phyloP scores from a whole-genome alignment of 306 rosid species.

The Dryas drummondii region DNA sequence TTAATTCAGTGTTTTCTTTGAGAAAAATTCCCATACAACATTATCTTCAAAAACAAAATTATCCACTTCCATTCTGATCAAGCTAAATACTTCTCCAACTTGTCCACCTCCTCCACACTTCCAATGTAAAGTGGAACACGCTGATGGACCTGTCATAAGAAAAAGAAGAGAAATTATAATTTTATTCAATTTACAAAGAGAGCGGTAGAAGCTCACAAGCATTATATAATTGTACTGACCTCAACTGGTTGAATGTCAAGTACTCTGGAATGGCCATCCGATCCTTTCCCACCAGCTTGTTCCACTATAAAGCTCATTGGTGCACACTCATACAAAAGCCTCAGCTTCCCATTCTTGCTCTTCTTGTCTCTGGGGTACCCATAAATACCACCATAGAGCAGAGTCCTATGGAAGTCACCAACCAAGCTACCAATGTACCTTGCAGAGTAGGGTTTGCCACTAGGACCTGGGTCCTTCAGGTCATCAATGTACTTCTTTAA shows the following conservation, averaged over 20 bases:
- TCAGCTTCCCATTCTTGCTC: conserved; percentile 95
- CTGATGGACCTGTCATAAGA: conserved; percentile 76
- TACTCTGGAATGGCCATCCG: conserved; percentile 80
- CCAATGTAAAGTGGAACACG: conserved; percentile 94
- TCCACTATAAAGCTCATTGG: conserved; percentile 98
- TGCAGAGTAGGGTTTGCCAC: conserved; percentile 88
- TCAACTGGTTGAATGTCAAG: conserved; percentile 85
- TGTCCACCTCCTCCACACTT: conserved; percentile 84
- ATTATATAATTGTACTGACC: conserved; percentile 40
- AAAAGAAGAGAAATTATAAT: not conserved
- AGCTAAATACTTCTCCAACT: conserved; percentile 83
- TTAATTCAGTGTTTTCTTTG: conserved; percentile 22
- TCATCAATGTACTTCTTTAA: conserved; percentile 87
- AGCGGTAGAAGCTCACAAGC: not conserved
- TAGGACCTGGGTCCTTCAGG: conserved; percentile 94
- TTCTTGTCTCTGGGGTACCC: conserved; percentile 95
- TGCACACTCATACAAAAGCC: conserved; percentile 94
- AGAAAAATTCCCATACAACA: conserved; percentile 15
- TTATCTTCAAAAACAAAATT: conserved; percentile 28
- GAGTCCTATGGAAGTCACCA: conserved; percentile 89
- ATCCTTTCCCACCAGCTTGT: conserved; percentile 98
- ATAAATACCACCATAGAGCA: conserved; percentile 91
- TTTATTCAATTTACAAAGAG: conserved; percentile 6
- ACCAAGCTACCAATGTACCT: conserved; percentile 95
- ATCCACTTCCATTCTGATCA: conserved; percentile 33